phyloP scores from a whole-genome alignment of 2,329 filamentous ascomycete species.

The Hypoxylon sp. region DNA sequence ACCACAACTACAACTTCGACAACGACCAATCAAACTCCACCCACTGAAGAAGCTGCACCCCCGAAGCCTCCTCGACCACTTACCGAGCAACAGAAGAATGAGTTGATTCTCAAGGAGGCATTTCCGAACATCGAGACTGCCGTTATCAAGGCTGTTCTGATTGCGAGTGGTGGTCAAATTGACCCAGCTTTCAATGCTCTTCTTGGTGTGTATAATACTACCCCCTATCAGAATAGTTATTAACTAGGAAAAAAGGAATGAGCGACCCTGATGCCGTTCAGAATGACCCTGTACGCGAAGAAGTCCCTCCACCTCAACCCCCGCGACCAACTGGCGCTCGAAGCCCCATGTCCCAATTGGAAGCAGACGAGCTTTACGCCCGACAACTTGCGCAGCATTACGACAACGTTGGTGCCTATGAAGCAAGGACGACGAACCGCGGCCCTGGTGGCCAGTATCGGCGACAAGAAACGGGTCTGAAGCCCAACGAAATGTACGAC shows the following conservation, averaged over 20 bases:
- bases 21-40: constrained; percentile 56
- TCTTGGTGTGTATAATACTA: constrained; percentile 71
- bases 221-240: constrained; percentile 9
- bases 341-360: constrained; percentile 81
- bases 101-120: constrained; percentile 90
- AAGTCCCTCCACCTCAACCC: constrained; percentile 79
- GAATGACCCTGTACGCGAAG: constrained; percentile 68
- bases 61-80: constrained; percentile 88
- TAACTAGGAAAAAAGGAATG: constrained; percentile 70
- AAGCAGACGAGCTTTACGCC: constrained; percentile 92
- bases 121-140: constrained; percentile 86
- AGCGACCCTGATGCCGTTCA: constrained; percentile 80
- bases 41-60: constrained; percentile 64
- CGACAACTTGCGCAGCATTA: constrained; percentile 95
- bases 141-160: constrained; percentile 89
- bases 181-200: constrained; percentile 97
- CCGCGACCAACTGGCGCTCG: constrained; percentile 76
- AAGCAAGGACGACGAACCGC: constrained; percentile 67
- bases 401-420: constrained; percentile 73
- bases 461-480: constrained; percentile 66
- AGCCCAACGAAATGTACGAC: constrained; percentile 72
- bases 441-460: constrained; percentile 54
- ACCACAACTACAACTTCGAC: constrained; percentile 51
- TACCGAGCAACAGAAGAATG: constrained; percentile 86
- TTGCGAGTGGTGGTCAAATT: constrained; percentile 87